A percentile compares a stretch with the other conserved stretches of the same genome.
Evolutionary conservation across 2,329 filamentous ascomycete genomes (phyloP).

Genomic region (Apiospora pterosperma): DNA sequence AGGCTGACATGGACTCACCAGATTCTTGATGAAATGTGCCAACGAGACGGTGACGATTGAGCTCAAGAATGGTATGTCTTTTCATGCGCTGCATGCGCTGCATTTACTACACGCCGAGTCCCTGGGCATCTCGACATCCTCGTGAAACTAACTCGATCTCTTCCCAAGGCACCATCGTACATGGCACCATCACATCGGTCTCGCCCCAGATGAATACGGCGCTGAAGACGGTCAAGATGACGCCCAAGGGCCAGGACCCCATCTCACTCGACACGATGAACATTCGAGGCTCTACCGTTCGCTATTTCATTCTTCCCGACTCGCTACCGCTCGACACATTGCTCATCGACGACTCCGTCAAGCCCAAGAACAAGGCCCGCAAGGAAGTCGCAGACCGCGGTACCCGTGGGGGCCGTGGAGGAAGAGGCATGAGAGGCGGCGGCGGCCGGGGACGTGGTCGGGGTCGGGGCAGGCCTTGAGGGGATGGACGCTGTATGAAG

Average conservation of each 20-base stretch:
- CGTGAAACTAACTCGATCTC: not conserved
- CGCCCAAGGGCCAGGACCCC: slow-evolving; percentile 79
- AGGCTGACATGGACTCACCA: slow-evolving; percentile 36
- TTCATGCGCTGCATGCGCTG: not conserved
- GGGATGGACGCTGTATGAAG: not conserved
- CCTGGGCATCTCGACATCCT: not conserved
- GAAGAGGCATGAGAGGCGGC: slow-evolving; percentile 49
- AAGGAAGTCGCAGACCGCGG: slow-evolving; percentile 73
- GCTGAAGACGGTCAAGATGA: slow-evolving; percentile 96
- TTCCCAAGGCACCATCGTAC: slow-evolving; percentile 78
- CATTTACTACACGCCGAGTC: not conserved
- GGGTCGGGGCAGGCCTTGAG: slow-evolving; percentile 33
- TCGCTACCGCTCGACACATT: slow-evolving; percentile 92
- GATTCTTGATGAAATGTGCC: slow-evolving; percentile 98
- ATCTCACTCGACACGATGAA: slow-evolving; percentile 93
- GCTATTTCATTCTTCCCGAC: slow-evolving; percentile 95
- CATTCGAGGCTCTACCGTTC: slow-evolving; percentile 91
- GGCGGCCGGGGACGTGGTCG: slow-evolving; percentile 53
- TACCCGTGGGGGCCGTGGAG: slow-evolving; percentile 50
- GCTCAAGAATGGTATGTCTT: slow-evolving; percentile 82
- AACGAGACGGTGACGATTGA: slow-evolving; percentile 99
- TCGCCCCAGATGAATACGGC: slow-evolving; percentile 99
- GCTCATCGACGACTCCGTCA: slow-evolving; percentile 92
- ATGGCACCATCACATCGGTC: slow-evolving; percentile 95
- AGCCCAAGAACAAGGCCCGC: slow-evolving; percentile 99